phyloP scores from a whole-genome alignment of 495 filamentous ascomycete genomes.

The Hyaloscypha finlandica region DNA sequence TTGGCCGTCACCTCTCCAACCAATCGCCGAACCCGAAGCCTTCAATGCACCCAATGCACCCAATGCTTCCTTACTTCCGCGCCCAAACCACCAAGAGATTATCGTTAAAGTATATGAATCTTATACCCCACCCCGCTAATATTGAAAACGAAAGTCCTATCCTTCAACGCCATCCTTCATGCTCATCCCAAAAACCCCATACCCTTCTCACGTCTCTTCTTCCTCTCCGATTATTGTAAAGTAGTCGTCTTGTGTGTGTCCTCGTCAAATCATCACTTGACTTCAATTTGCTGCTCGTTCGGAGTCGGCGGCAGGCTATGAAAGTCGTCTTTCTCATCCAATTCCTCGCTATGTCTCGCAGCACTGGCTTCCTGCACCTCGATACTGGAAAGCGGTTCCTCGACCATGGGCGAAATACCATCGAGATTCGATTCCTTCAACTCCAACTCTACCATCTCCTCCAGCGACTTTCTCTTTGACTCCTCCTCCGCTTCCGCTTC shows the following conservation, averaged over 20 bases:
- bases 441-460: neutral
- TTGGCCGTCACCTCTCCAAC: neutral
- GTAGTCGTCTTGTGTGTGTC: neutral
- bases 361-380: neutral
- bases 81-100: neutral
- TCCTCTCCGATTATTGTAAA: neutral
- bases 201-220: neutral
- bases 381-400: neutral
- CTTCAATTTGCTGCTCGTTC: neutral
- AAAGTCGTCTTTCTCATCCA: conserved; percentile 8
- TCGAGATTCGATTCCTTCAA: neutral
- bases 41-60: neutral
- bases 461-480: neutral
- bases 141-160: neutral
- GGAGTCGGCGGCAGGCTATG: neutral
- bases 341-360: neutral
- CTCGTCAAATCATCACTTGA: neutral
- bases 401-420: neutral
- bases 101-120: neutral
- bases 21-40: neutral
- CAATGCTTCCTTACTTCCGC: neutral
- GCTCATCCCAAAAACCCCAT: neutral
- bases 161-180: neutral
- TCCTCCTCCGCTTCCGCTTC: neutral
- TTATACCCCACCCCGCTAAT: neutral